phyloP scores from a whole-genome alignment of 2,329 filamentous ascomycete genomes.

The Apiospora rasikravindrae region DNA sequence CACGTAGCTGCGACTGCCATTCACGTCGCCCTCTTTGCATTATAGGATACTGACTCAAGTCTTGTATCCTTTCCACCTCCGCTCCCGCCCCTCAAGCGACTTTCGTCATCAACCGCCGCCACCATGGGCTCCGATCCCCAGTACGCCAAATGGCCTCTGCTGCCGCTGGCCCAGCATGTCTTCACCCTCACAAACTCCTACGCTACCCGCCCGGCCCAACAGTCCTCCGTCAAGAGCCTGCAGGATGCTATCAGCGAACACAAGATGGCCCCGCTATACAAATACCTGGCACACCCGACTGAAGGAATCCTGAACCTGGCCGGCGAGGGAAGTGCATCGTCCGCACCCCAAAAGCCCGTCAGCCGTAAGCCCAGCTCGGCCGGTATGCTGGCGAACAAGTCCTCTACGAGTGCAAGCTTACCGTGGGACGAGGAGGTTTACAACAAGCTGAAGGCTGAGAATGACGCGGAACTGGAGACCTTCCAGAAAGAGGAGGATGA shows the following conservation, averaged over 20 bases:
- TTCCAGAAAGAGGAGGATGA: slow-evolving; percentile 91
- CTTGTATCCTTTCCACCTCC: slow-evolving; percentile 2
- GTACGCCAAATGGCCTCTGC: slow-evolving; percentile 83
- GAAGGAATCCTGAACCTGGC: slow-evolving; percentile 81
- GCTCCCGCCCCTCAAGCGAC: background rate
- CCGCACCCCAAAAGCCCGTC: slow-evolving; percentile 57
- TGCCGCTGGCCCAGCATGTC: slow-evolving; percentile 83
- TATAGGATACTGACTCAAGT: background rate
- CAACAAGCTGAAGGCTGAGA: slow-evolving; percentile 75
- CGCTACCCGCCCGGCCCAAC: slow-evolving; percentile 68
- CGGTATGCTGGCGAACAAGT: slow-evolving; percentile 77
- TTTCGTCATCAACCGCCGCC: slow-evolving; percentile 27
- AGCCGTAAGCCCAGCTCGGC: slow-evolving; percentile 73
- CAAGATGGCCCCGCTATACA: slow-evolving; percentile 88
- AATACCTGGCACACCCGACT: slow-evolving; percentile 79
- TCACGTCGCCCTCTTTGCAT: background rate
- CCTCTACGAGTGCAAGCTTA: slow-evolving; percentile 67
- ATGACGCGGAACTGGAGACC: slow-evolving; percentile 76
- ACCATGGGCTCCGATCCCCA: slow-evolving; percentile 82
- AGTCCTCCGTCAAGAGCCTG: slow-evolving; percentile 73
- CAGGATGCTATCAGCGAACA: slow-evolving; percentile 83
- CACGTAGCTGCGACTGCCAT: background rate
- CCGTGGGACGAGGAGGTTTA: slow-evolving; percentile 94
- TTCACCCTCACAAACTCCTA: slow-evolving; percentile 86
- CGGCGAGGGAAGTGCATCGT: slow-evolving; percentile 63